Evolutionary conservation across 2,329 filamentous ascomycete genomes (phyloP), one percentile per base, ranked within the genome.

Genomic region (Pyrenochaeta sp.): DNA sequence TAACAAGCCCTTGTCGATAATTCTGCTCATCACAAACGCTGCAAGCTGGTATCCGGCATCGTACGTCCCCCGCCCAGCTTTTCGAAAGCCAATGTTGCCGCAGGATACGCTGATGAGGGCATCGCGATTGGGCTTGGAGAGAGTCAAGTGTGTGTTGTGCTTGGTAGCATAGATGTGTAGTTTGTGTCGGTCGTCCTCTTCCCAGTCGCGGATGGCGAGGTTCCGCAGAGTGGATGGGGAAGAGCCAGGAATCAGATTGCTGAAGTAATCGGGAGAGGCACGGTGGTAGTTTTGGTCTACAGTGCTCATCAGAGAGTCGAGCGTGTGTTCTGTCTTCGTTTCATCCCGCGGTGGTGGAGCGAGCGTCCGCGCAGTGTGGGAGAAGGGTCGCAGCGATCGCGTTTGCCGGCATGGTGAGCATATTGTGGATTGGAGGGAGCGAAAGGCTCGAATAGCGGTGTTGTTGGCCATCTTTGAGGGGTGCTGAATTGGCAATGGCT

Each of bases 61-160:
- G 79, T 95, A 99, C 51, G 87, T 85, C 57, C 90, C 88, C 61
- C 95, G 86, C 44, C 88, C 86, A 15, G 86, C 82, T 79, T 98
- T 96, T 68, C 84, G 85, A 80, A 97, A 97, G n/a, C 94, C 94
- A 54, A 99, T 86, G 70, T 97, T 92, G 43, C 95, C 95, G 54
- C 88, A 85, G 1, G 90, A 90, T 65, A 96, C 77, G 11, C 89
- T 92, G 60, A 99, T 82, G 61, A 98, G 85, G 23, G 91, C 85
- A 60, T 91, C 85, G 42, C 89, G 84, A 74, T 92, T 88, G 23
- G 95, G 93, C 69, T 89, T 88, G 18, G 92, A 91, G 63, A 97
- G 85, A 1, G 93, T 97, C 68, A 99, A 85, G 77, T 98, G 92
- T 17, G 91, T 95, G 81, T 99, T 99, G 85, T 97, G 95, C 79